These are phyloP conservation scores for Cryptomeria japonica DNA, from an alignment of 75 land plant species.

Conservation along the genomic window DNA sequence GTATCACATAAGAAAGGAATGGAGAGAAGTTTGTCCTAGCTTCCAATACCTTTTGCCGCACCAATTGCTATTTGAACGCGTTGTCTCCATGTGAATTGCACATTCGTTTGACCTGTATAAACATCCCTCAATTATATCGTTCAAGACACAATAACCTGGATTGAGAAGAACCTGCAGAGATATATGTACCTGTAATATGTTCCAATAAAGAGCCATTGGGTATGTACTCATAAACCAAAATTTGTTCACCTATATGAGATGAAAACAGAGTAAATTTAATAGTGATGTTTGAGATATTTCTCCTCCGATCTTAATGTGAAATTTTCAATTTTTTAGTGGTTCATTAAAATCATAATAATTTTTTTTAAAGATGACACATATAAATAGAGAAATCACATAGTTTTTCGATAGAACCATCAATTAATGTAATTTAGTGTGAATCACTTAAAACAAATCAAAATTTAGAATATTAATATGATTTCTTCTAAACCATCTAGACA, in stretches of 20 bases:
- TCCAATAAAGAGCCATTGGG: slow-evolving; percentile 47
- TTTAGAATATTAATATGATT: too few species aligned
- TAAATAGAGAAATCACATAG: too few species aligned
- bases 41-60: slow-evolving; percentile 43
- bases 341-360: too few species aligned
- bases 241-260: slow-evolving; percentile 14
- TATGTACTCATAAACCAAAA: slow-evolving; percentile 56
- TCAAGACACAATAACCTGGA: neutral
- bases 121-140: neutral
- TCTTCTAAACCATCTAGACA: too few species aligned
- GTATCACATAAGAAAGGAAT: too few species aligned
- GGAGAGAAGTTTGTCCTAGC: neutral
- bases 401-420: too few species aligned
- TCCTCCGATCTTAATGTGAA: too few species aligned
- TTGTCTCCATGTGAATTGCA: slow-evolving; percentile 32
- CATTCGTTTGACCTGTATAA: slow-evolving; percentile 19
- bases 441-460: too few species aligned
- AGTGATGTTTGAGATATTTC: slow-evolving; percentile 12
- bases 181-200: slow-evolving; percentile 39
- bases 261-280: neutral
- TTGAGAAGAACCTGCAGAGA: neutral
- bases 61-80: slow-evolving; percentile 50
- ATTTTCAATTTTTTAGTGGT: too few species aligned
- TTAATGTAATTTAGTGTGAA: too few species aligned
- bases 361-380: too few species aligned